A percentile compares a stretch with the other conserved stretches of the same genome.
Conservation (phyloP, 2,329 filamentous ascomycete genomes). For the Apiospora pterosperma region DNA sequence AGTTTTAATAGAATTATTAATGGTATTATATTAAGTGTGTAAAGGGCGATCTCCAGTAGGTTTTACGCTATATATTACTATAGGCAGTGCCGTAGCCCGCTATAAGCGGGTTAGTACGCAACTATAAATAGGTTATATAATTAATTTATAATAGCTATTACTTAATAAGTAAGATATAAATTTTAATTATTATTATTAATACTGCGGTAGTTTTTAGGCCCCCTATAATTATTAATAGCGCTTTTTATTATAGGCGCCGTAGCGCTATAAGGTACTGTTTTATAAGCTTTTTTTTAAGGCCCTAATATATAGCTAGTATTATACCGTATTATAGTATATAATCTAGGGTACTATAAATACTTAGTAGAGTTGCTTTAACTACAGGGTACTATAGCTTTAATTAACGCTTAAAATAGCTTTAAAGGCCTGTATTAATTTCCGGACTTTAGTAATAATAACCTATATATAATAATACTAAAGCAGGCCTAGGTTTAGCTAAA, state of each 20-base stretch:
- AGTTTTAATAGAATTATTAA: background rate
- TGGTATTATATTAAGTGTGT: background rate
- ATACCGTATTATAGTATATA: background rate
- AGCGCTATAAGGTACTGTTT: background rate
- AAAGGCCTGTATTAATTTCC: background rate
- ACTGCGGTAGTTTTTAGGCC: background rate
- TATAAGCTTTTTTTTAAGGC: background rate
- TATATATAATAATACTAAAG: background rate
- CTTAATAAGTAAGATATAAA: background rate
- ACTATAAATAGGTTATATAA: background rate
- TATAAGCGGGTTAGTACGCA: background rate
- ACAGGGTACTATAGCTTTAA: background rate
- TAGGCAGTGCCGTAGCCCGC: background rate
- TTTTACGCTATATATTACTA: background rate
- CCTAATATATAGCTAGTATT: background rate
- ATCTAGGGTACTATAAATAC: background rate
- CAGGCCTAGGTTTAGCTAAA: background rate
- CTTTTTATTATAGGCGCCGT: background rate
- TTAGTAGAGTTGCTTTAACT: background rate
- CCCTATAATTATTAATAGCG: background rate
- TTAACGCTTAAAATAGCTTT: background rate
- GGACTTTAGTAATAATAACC: background rate
- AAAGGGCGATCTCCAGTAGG: background rate
- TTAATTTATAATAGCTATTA: background rate
- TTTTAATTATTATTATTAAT: background rate